Evolutionary conservation across 805 yeast species (phyloP).

Genomic region (Lachancea meyersii): DNA sequence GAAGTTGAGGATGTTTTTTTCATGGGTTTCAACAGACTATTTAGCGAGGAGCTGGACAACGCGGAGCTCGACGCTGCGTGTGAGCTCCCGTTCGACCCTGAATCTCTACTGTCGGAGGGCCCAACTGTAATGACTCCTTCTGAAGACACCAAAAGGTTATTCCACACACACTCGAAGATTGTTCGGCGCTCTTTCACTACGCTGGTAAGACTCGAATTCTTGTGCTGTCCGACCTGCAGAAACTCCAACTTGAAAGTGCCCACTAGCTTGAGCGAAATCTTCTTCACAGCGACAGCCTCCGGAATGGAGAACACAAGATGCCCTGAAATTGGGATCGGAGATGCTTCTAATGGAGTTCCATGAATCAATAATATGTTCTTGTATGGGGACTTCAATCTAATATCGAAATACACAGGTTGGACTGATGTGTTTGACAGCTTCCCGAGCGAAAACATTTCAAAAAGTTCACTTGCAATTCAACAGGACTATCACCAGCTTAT

Average conservation of each 20-base stretch:
- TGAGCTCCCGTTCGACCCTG: neutral
- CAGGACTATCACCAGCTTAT: too few relatives aligned
- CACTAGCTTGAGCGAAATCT: constrained; percentile 51
- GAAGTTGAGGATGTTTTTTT: constrained; percentile 13
- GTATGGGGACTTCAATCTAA: constrained; percentile 34
- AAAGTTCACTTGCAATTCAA: too few relatives aligned
- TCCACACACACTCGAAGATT: constrained; percentile 72
- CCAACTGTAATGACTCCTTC: constrained; percentile 28
- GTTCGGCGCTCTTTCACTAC: constrained; percentile 47
- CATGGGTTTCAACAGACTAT: constrained; percentile 5
- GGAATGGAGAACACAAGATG: constrained; percentile 62
- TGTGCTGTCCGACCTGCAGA: constrained; percentile 39
- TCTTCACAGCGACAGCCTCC: constrained; percentile 61
- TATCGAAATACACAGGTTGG: constrained; percentile 28
- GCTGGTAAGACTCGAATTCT: constrained; percentile 31
- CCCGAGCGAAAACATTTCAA: constrained; percentile 8
- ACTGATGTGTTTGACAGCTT: constrained; percentile 6
- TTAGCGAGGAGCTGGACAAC: constrained; percentile 13
- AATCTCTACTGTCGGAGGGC: neutral
- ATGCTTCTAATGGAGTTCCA: constrained; percentile 71
- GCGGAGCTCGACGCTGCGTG: constrained; percentile 1
- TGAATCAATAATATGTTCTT: constrained; percentile 66
- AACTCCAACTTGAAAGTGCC: constrained; percentile 62
- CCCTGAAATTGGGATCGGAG: constrained; percentile 70
- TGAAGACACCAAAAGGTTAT: constrained; percentile 38